Evolutionary conservation across 108 stramenopile species (phyloP), one percentile per base, ranked within the genome.

Genomic region (Cyclostephanos tholiformis): DNA sequence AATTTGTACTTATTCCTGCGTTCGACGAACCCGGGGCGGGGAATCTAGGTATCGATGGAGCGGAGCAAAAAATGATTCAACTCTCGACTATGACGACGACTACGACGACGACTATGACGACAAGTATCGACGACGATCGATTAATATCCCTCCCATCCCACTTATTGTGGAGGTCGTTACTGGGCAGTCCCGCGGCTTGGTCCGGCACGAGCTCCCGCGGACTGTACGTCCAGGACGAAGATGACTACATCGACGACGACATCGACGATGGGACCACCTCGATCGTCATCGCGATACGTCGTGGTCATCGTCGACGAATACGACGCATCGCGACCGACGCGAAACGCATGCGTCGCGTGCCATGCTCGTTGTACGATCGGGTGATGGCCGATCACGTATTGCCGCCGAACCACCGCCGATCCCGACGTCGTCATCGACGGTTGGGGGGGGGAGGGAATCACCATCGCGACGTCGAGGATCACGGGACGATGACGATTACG

Each of bases 121-220:
- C 7, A 8, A n/a, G 14, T 66, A 66, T 29, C 23, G 52, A 53
- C 6, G 2, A 22, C 63, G 74, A 41, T 70, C 58, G 1, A 64
- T 48, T 0, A 41, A 41, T 41, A 9, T 72, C 78, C 2, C 30
- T 79, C 9, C 71, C 71, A 41, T 56, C 78, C 25, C 78, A 72
- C 8, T 16, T 79, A 36, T 26, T 79, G 56, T 79, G 78, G 78
- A 46, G 78, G 63, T 72, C 78, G 6, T 26, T 49, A 27, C 48
- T 79, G 32, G 78, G 78, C 20, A 14, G 59, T 22, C 26, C 66
- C 38, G 71, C 78, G 36, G 46, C 69, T 13, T 72, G 78, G 71
- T 72, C 78, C 19, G 78, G 78, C 39, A 79, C 52, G 7, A 72
- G 66, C 48, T 79, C 78, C 17, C 65, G 71, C 41, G 71, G 66